Base-by-base conservation (phyloP, 2,329 filamentous ascomycete species). In the Nothomitra cinnamomea region DNA sequence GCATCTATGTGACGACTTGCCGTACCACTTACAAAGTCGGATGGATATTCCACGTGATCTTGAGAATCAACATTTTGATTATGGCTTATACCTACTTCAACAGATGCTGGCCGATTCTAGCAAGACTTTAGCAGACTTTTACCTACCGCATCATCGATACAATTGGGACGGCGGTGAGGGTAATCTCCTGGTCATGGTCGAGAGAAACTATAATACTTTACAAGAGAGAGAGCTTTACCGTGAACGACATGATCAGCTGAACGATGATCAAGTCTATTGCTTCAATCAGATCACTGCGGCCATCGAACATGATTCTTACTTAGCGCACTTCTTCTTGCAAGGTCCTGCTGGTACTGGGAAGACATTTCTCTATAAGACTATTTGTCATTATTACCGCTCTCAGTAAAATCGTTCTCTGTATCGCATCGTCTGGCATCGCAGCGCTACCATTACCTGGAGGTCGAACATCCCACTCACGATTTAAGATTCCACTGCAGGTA, bases 401-500 rank as follows among this genome's bases (percentile, higher is more conserved):
- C 8, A 22, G 17, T 3, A 45, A 45, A 21, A 45, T 45, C 24
- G 41, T 45, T 45, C 41, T 45, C 24, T 45, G 41, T 22, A 21
- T 45, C 10, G 41, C 41, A 45, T 45, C 41, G 21, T 45, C 41
- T 45, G 41, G 41, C 6, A 45, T 45, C 15, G 41, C 41, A 19
- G 6, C 41, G 24, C 41, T 45, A 21, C 41, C 24, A 8, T 45
- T 45, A 45, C 41, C 41, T 19, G 41, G 41, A n/a, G 47, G 47
- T n/a, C 47, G 47, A 10, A 55, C 32, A 4, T 43, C 50, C 3
- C 3, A 55, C 51, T 55, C 50, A 19, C 32, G 50, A 17, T 55
- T 55, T 54, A 35, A 53, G 35, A 55, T 55, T 43, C 50, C 32
- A 19, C 19, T 55, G 25, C 13, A 53, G 1, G 6, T 53, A n/a